A percentile compares a stretch with the other conserved stretches of the same genome.
These are phyloP conservation scores for Aspergillus bombycis DNA, from an alignment of 2,329 filamentous ascomycete species.

Conservation along the genomic window DNA sequence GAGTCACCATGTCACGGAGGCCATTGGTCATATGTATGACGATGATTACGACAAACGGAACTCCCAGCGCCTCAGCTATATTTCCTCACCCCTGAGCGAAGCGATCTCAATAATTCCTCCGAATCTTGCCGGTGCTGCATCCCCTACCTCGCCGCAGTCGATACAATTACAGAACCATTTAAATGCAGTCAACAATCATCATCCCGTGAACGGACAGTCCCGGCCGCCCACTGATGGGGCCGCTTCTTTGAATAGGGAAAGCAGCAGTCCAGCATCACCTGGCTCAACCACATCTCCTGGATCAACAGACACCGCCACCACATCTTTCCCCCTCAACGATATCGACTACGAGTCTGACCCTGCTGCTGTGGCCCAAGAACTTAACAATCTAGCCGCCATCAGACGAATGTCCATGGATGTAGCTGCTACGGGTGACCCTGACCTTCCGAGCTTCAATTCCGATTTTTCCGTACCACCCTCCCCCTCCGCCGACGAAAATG, in stretches of 20 bases:
- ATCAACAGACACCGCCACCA: constrained; percentile 61
- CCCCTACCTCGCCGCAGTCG: constrained; percentile 31
- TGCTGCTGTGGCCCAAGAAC: constrained; percentile 84
- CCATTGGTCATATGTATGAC: constrained; percentile 88
- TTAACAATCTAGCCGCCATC: constrained; percentile 88
- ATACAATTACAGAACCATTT: constrained; percentile 37
- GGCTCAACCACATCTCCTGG: constrained; percentile 59
- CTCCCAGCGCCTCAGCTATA: constrained; percentile 74
- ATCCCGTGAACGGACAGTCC: constrained; percentile 37
- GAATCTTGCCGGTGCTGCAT: constrained; percentile 31
- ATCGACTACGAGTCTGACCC: constrained; percentile 89
- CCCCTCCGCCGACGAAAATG: constrained; percentile 70
- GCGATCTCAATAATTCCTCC: constrained; percentile 45
- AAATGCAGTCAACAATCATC: constrained; percentile 33
- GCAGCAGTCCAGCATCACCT: constrained; percentile 56
- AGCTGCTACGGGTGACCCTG: constrained; percentile 63
- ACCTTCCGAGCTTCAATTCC: constrained; percentile 48
- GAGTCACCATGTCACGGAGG: constrained; percentile 91
- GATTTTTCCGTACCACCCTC: constrained; percentile 48
- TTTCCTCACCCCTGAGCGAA: constrained; percentile 55
- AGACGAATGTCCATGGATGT: constrained; percentile 95
- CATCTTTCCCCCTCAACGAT: constrained; percentile 75
- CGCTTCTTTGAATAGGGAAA: constrained; percentile 42
- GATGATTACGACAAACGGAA: constrained; percentile 67
- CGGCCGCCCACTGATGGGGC: constrained; percentile 26